phyloP scores from a whole-genome alignment of 208 protist species.

The Kentomonas sorsogonicus region DNA sequence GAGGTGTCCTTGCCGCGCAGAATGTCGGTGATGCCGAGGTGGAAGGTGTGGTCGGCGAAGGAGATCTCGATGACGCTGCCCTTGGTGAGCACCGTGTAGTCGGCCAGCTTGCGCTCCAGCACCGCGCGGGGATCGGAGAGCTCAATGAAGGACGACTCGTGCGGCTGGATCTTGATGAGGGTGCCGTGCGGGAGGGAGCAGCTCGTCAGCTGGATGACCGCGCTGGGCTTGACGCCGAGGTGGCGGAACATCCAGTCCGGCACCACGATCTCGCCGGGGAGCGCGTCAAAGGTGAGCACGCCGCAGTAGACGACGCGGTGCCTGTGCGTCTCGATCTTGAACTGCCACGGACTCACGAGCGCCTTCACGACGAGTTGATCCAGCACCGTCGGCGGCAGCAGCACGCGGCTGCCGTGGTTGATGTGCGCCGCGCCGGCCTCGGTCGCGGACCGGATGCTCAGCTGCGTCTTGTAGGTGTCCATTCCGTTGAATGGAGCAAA shows the following conservation, averaged over 20 bases:
- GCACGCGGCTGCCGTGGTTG: constrained; percentile 79
- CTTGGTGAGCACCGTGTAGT: constrained; percentile 88
- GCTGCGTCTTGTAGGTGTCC: no score
- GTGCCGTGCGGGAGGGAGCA: constrained; percentile 73
- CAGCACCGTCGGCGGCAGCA: constrained; percentile 76
- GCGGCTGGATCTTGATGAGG: constrained; percentile 90
- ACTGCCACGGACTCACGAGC: constrained; percentile 90
- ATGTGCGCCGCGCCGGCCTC: no score
- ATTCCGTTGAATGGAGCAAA: no score
- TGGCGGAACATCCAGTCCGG: constrained; percentile 94
- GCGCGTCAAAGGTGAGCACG: constrained; percentile 91
- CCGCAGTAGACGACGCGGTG: constrained; percentile 59
- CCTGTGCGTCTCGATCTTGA: constrained; percentile 59
- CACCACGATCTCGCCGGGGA: constrained; percentile 83
- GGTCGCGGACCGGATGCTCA: no score
- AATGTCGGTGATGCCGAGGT: constrained; percentile 85
- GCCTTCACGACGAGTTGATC: constrained; percentile 65
- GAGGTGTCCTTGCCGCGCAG: constrained; percentile 32
- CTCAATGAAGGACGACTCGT: constrained; percentile 87
- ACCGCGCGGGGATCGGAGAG: constrained; percentile 91
- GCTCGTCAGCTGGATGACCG: constrained; percentile 66
- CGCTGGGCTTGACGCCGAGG: constrained; percentile 46
- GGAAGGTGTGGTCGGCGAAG: constrained; percentile 85
- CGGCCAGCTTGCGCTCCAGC: constrained; percentile 84
- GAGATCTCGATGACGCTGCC: constrained; percentile 88